Percentiles rank a stretch among this genome's conserved stretches.
Conservation (phyloP, 2,329 filamentous ascomycete species). For the Coniochaeta sp. region DNA sequence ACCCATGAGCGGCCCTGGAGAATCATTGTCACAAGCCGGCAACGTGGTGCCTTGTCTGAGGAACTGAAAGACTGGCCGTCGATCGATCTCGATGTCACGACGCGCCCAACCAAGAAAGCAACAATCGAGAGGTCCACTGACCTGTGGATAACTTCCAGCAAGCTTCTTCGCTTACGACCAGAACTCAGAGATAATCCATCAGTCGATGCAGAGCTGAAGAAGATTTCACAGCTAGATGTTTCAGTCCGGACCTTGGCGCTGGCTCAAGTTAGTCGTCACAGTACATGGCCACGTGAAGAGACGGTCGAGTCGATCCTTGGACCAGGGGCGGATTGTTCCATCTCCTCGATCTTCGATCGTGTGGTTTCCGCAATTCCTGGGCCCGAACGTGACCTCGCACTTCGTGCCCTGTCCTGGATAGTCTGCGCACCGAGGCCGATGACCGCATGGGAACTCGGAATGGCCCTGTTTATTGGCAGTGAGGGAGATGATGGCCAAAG, state of each 20-base stretch:
- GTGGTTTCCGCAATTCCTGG: not conserved
- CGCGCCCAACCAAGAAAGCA: not conserved
- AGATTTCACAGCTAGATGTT: not conserved
- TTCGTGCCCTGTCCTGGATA: not conserved
- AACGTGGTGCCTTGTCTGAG: not conserved
- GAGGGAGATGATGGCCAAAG: not conserved
- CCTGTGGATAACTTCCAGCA: not conserved
- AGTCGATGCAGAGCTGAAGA: not conserved
- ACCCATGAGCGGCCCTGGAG: not conserved
- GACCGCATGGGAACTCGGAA: not conserved
- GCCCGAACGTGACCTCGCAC: not conserved
- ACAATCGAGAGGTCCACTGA: not conserved
- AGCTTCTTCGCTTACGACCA: not conserved
- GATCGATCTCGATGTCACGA: not conserved
- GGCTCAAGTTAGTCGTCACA: not conserved
- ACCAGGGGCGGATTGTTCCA: not conserved
- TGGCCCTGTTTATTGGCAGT: not conserved
- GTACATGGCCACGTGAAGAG: not conserved
- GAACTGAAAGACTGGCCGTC: constrained; percentile 1
- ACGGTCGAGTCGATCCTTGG: not conserved
- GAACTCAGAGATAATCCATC: not conserved
- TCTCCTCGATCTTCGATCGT: not conserved
- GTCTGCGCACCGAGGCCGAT: not conserved
- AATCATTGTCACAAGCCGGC: not conserved
- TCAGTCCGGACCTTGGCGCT: not conserved